Evolutionary conservation across 352 stramenopile genomes (phyloP).

Genomic region (Phytophthora capsici): DNA sequence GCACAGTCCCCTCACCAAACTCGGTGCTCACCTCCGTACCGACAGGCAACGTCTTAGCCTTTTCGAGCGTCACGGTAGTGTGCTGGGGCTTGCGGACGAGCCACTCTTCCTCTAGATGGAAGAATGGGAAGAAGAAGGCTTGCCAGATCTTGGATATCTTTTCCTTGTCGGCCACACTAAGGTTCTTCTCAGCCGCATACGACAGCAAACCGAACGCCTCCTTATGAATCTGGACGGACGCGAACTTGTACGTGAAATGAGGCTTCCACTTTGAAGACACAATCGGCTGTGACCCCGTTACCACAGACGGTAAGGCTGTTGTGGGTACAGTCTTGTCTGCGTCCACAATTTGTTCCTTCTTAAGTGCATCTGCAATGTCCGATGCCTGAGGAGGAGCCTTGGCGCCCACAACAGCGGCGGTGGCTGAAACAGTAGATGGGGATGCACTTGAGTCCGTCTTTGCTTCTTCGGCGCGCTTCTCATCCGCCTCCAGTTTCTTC

Average conservation of each 20-base stretch:
- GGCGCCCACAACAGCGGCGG: constrained; percentile 18
- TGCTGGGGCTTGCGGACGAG: constrained; percentile 79
- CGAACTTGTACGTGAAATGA: constrained; percentile 79
- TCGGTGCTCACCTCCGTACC: constrained; percentile 82
- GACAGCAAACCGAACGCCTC: constrained; percentile 81
- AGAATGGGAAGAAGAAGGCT: constrained; percentile 86
- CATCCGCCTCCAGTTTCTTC: constrained; percentile 77
- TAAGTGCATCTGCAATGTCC: constrained; percentile 67
- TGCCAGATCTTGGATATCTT: constrained; percentile 89
- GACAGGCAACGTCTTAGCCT: constrained; percentile 64
- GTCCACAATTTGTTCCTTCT: constrained; percentile 52
- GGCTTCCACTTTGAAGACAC: constrained; percentile 54
- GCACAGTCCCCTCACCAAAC: constrained; percentile 83
- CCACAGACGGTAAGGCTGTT: constrained; percentile 3
- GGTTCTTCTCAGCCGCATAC: constrained; percentile 84
- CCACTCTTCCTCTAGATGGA: constrained; percentile 85
- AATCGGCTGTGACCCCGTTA: constrained; percentile 10
- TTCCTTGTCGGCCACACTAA: constrained; percentile 82
- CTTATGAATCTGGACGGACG: constrained; percentile 85
- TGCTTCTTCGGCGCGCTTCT: constrained; percentile 47
- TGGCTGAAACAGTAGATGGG: constrained; percentile 38
- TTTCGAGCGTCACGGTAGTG: constrained; percentile 67
- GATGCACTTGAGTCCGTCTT: constrained; percentile 33
- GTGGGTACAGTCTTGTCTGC: constrained; percentile 12
- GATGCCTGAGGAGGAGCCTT: constrained; percentile 53